A percentile compares a stretch with the other conserved stretches of the same genome.
Conservation (phyloP, 495 filamentous ascomycete genomes). For the Apodospora peruviana region DNA sequence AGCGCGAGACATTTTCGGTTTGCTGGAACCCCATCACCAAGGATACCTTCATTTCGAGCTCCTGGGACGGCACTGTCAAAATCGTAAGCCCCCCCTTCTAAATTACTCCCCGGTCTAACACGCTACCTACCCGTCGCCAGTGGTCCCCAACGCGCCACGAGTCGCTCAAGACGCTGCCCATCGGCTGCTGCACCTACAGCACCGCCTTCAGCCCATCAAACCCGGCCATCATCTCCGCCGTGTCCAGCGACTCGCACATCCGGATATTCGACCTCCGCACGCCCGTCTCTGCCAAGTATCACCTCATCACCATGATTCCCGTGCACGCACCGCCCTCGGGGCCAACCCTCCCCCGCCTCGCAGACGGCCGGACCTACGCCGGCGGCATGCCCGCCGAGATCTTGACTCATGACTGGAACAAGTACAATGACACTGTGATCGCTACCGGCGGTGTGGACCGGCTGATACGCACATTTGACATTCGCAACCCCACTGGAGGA, state of each 20-base stretch:
- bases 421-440: constrained; percentile 77
- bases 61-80: constrained; percentile 93
- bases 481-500: constrained; percentile 64
- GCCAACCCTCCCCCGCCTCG: constrained; percentile 25
- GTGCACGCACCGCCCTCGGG: constrained; percentile 56
- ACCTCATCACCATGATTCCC: constrained; percentile 69
- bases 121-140: constrained; percentile 12
- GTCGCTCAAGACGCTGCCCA: constrained; percentile 77
- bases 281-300: constrained; percentile 73
- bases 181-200: constrained; percentile 87
- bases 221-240: constrained; percentile 71
- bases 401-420: constrained; percentile 98
- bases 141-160: constrained; percentile 71
- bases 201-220: constrained; percentile 76
- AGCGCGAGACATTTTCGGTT: constrained; percentile 83
- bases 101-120: constrained; percentile 3
- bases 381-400: constrained; percentile 54
- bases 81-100: constrained; percentile 45
- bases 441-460: constrained; percentile 90
- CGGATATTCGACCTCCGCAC: constrained; percentile 87
- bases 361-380: constrained; percentile 26
- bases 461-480: constrained; percentile 80
- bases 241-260: constrained; percentile 77
- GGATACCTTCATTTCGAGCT: constrained; percentile 77
- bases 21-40: constrained; percentile 91